Base-by-base conservation (phyloP, 1,284 basidiomycete genomes). In the Ustilago sp. region DNA sequence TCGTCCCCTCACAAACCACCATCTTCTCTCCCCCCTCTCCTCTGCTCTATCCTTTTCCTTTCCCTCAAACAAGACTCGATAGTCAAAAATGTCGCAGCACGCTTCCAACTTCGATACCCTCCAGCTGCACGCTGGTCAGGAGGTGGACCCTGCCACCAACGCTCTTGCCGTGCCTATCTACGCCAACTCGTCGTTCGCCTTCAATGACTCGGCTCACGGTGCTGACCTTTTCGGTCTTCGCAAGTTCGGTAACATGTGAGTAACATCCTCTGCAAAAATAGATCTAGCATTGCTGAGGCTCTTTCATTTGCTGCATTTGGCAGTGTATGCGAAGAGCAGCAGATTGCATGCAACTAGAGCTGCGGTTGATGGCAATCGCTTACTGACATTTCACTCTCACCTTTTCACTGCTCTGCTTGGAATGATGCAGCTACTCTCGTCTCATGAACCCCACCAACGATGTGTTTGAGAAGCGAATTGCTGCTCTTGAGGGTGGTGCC, bases 381-480 rank as follows among this genome's bases (percentile, higher is more conserved):
- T 28, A 2, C 23, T 28, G 23, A 28, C 23, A 28, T 28, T 28
- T 28, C 23, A 3, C 23, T 28, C 23, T 28, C 23, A 28, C 23
- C 23, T 28, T 28, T 28, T 28, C 23, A 28, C 23, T 3, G 3
- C 23, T 28, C 23, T 28, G 23, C 3, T 3, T 28, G 23, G 23
- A 28, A 28, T 28, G 23, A 28, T 28, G 23, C 69, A 83, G 77
- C 68, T 80, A 81, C 76, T 83, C 80, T 43, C 86, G 93, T 41
- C 91, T 94, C 61, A 91, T 91, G 34, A 94, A 95, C 86, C 94
- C 94, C 9, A 95, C 94, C 5, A 90, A 92, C 61, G 91, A 91
- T 77, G 92, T 94, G 7, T 94, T 95, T 77, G 93, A 95, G 87
- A 90, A 92, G 80, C 90, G 94, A 28, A 91, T 95, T 4, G 91